Conservation (phyloP, 768 basidiomycete genomes). For the Lepiota brunneoincarnata region DNA sequence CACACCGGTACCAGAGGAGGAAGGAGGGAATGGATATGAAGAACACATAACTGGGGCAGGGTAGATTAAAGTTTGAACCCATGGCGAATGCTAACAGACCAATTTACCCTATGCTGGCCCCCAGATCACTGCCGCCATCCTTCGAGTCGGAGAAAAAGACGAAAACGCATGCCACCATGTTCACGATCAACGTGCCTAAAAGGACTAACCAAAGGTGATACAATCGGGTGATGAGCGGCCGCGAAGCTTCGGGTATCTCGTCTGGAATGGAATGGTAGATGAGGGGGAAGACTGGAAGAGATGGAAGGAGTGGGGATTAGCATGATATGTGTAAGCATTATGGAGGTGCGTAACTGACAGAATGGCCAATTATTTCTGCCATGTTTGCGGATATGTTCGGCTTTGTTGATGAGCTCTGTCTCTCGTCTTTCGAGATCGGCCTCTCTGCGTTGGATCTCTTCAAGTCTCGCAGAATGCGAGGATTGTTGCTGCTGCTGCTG, state of each 20-base stretch:
- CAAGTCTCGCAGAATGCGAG: constrained; percentile 37
- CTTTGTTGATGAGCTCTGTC: constrained; percentile 63
- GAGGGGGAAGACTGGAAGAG: constrained; percentile 77
- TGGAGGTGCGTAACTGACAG: constrained; percentile 48
- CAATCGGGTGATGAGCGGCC: constrained; percentile 76
- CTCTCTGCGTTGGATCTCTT: constrained; percentile 76
- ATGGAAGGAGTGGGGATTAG: constrained; percentile 16
- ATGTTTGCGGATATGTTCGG: constrained; percentile 66
- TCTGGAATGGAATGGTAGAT: constrained; percentile 92
- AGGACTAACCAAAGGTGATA: constrained; percentile 96
- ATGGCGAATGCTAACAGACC: constrained; percentile 13
- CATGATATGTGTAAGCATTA: constrained; percentile 10
- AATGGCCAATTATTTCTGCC: constrained; percentile 94
- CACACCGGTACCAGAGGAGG: constrained; percentile 92
- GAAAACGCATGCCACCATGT: constrained; percentile 88
- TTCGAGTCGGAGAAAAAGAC: constrained; percentile 74
- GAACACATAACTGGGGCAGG: constrained; percentile 61
- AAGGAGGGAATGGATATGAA: constrained; percentile 81
- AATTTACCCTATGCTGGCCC: constrained; percentile 77
- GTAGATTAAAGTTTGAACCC: constrained; percentile 22
- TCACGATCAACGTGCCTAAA: constrained; percentile 74
- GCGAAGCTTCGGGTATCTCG: constrained; percentile 83
- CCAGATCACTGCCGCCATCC: constrained; percentile 78
- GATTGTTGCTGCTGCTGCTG: constrained; percentile 34
- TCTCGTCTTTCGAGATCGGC: constrained; percentile 80